Base-by-base conservation (phyloP, 2,329 filamentous ascomycete genomes). In the Colletotrichum plurivorum region DNA sequence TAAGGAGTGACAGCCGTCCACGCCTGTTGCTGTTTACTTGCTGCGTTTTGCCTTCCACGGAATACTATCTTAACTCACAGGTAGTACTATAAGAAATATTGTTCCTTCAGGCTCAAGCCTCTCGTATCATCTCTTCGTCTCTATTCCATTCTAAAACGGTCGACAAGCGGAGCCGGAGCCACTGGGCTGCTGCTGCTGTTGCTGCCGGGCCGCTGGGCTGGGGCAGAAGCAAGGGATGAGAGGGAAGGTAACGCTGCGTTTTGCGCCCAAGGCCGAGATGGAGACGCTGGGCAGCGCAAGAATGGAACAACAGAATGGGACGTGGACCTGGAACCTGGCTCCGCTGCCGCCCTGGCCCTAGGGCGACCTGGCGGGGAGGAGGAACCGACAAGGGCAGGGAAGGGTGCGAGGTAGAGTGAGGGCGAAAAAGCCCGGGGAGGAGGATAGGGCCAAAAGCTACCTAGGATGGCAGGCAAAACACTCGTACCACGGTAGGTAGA, bases 201-300 rank as follows among this genome's bases (percentile, higher is more conserved):
- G 41, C 41, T 48, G 45, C 31, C 31, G 45, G 18, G 45, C 45
- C n/a, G 18, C 46, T 31, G 20, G 46, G 18, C 58, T 20, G 59
- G 39, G 54, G 54, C 8, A 64, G 25, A 15, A 13, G 53, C 36
- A 41, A n/a, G 41, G 16, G 41, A 36, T 10, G 31, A 36, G 31
- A 36, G 10, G 31, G 31, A 36, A 36, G 49, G 59, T 57, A 54
- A 18, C 51, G 52, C 45, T 48, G 22, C 36, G 52, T 36, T 36
- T 52, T 45, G 64, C 58, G 45, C 59, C n/a, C 60, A 68, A 56
- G 65, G 60, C 61, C 61, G 60, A 58, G 36, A 63, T 57, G 65
- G 60, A 64, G 65, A 58, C 58, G 58, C 45, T 36, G 64, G 64
- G 58, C 31, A 41, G 45, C 48, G 60, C 39, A 60, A 60, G 64